Conservation (phyloP, 306 rosid genomes). For the Neltuma alba region DNA sequence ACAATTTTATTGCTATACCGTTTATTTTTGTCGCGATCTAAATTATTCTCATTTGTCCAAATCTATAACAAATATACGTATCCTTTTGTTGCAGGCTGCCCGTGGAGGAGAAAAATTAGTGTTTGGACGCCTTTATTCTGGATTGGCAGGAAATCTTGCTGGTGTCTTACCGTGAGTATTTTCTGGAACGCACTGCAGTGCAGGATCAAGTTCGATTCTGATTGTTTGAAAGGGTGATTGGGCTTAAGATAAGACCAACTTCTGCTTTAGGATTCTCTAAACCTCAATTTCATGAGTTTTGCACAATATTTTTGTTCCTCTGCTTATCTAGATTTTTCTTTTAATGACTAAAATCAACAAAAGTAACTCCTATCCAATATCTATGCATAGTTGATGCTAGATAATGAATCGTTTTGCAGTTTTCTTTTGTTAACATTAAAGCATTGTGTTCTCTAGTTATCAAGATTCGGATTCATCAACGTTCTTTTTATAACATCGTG, state of each 20-base stretch:
- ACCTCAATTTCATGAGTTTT: background rate
- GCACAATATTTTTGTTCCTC: background rate
- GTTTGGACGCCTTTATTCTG: constrained; percentile 89
- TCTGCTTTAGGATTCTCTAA: constrained; percentile 8
- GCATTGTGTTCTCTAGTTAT: constrained; percentile 28
- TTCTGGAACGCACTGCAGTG: constrained; percentile 33
- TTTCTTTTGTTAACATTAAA: constrained; percentile 7
- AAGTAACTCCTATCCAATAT: constrained; percentile 1
- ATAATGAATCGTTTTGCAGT: constrained; percentile 4
- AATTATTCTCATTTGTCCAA: constrained; percentile 23
- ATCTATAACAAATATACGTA: constrained; percentile 11
- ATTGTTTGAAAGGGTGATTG: background rate
- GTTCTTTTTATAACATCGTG: constrained; percentile 29
- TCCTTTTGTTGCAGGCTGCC: constrained; percentile 60
- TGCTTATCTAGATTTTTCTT: constrained; percentile 9
- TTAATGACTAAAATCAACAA: constrained; percentile 1
- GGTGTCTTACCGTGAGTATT: constrained; percentile 95
- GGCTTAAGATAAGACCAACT: background rate
- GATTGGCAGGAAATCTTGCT: constrained; percentile 91
- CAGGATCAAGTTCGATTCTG: background rate
- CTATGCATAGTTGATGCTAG: constrained; percentile 17
- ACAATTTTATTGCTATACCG: background rate
- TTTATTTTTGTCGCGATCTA: background rate
- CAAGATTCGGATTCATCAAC: constrained; percentile 29
- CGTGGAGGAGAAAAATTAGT: constrained; percentile 84